These are phyloP conservation scores for Tubosaeta sp. DNA, from an alignment of 768 basidiomycete genomes.

Conservation along the genomic window DNA sequence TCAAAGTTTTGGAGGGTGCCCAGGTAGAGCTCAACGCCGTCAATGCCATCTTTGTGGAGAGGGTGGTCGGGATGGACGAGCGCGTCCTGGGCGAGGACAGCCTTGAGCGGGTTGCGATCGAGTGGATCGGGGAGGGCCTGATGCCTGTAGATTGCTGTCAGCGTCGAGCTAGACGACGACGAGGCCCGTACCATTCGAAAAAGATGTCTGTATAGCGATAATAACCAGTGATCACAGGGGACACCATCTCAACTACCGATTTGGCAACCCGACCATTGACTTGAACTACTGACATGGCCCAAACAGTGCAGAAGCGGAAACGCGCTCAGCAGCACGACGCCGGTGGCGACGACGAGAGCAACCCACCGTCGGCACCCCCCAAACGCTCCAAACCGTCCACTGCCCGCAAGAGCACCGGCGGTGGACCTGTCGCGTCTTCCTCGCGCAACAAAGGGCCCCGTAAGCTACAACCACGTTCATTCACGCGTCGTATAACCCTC, in stretches of 20 bases:
- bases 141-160: conserved; percentile 39
- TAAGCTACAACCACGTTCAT: conserved; percentile 16
- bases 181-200: conserved; percentile 60
- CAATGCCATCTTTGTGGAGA: conserved; percentile 53
- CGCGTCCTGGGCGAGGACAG: conserved; percentile 65
- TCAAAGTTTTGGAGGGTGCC: conserved; percentile 76
- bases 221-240: conserved; percentile 59
- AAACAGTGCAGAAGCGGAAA: conserved; percentile 57
- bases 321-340: conserved; percentile 22
- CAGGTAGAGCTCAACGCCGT: conserved; percentile 69
- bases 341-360: conserved; percentile 30
- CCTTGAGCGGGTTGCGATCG: conserved; percentile 62
- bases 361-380: conserved; percentile 28
- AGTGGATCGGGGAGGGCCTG: conserved; percentile 52
- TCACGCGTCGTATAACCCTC: conserved; percentile 9
- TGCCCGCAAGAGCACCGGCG: conserved; percentile 84
- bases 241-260: conserved; percentile 25
- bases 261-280: conserved; percentile 4
- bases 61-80: conserved; percentile 71
- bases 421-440: conserved; percentile 35
- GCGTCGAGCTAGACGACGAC: neutral
- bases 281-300: conserved; percentile 47
- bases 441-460: conserved; percentile 23
- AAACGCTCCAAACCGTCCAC: conserved; percentile 56
- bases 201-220: conserved; percentile 84